Percentiles rank a stretch among this genome's conserved stretches.
phyloP scores from a whole-genome alignment of 805 yeast genomes.

The Clavispora fructus region DNA sequence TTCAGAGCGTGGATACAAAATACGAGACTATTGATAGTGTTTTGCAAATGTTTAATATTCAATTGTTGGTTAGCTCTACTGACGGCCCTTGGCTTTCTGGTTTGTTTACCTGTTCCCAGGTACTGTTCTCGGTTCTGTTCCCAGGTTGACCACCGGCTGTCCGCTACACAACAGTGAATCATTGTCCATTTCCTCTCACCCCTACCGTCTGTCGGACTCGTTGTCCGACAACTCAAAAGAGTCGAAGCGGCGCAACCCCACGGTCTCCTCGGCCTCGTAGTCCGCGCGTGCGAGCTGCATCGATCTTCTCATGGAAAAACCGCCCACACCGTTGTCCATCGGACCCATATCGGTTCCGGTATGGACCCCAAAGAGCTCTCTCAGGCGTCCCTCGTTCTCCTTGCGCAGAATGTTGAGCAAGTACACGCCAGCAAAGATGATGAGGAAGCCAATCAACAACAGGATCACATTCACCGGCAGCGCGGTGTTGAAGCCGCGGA shows the following conservation, averaged over 20 bases:
- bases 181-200: too few relatives aligned
- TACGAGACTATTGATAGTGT: too few relatives aligned
- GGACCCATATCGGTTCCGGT: constrained; percentile 51
- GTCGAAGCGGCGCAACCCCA: constrained; percentile 56
- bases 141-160: too few relatives aligned
- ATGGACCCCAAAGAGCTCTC: constrained; percentile 61
- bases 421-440: constrained; percentile 84
- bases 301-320: constrained; percentile 64
- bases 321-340: constrained; percentile 77
- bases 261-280: constrained; percentile 40
- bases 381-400: constrained; percentile 44
- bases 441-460: constrained; percentile 76
- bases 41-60: too few relatives aligned
- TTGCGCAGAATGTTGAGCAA: constrained; percentile 73
- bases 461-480: constrained; percentile 76
- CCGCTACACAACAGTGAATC: too few relatives aligned
- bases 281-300: constrained; percentile 54
- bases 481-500: constrained; percentile 82
- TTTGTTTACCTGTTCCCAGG: too few relatives aligned
- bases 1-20: too few relatives aligned
- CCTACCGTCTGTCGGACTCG: constrained; percentile 16
- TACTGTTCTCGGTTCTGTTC: too few relatives aligned
- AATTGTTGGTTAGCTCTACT: too few relatives aligned
- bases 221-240: constrained; percentile 51
- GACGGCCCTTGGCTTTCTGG: too few relatives aligned